Conservation (phyloP, 768 basidiomycete genomes). For the Goffeauzyma gilvescens region DNA sequence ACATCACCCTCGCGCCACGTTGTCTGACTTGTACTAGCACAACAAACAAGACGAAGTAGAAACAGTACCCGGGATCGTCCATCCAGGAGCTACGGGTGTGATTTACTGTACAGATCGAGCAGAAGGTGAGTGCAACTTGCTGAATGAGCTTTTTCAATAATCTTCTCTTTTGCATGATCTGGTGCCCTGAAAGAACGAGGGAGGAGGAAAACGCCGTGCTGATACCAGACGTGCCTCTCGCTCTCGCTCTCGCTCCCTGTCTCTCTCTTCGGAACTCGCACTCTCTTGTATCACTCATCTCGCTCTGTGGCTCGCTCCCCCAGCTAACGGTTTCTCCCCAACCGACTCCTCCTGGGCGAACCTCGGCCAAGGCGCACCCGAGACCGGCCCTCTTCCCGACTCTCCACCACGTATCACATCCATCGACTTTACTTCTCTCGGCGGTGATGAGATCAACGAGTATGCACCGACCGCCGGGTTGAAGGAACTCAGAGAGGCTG, state of each 20-base stretch:
- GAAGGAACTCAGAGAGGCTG: slow-evolving; percentile 64
- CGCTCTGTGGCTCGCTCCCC: too few relatives aligned
- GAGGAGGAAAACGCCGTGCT: too few relatives aligned
- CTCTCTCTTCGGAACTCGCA: too few relatives aligned
- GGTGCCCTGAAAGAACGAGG: too few relatives aligned
- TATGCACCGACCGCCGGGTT: slow-evolving; percentile 88
- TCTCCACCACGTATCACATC: slow-evolving; percentile 48
- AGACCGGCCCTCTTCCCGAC: slow-evolving; percentile 47
- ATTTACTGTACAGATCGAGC: slow-evolving; percentile 74
- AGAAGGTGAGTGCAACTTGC: slow-evolving; percentile 1
- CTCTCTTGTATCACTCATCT: too few relatives aligned
- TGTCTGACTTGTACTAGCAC: slow-evolving; percentile 19
- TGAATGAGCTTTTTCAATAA: too few relatives aligned
- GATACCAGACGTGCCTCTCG: too few relatives aligned
- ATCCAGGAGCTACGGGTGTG: slow-evolving; percentile 35
- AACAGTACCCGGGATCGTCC: slow-evolving; percentile 9
- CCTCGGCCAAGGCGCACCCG: slow-evolving; percentile 66
- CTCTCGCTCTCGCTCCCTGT: slow-evolving; percentile 47
- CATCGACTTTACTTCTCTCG: slow-evolving; percentile 41
- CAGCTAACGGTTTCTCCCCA: slow-evolving; percentile 62
- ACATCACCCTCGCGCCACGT: neutral
- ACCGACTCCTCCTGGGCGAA: slow-evolving; percentile 24
- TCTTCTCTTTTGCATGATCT: too few relatives aligned
- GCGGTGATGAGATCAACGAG: slow-evolving; percentile 41
- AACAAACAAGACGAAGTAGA: slow-evolving; percentile 35